Evolutionary conservation across 371 early-diverging fungal genomes (phyloP).

Genomic region (Phascolomyces articulosus): DNA sequence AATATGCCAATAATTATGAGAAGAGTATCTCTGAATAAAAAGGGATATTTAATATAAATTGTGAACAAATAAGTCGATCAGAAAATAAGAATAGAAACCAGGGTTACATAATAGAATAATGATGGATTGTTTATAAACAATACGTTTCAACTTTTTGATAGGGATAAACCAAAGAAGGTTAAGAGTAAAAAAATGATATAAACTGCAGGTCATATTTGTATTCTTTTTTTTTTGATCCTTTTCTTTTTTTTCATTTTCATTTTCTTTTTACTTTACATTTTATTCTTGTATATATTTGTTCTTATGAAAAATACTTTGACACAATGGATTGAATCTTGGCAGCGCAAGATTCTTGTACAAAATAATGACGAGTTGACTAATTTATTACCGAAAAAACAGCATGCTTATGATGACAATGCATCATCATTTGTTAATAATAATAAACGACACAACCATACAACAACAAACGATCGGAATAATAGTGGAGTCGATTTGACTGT

Average conservation of each 20-base stretch:
- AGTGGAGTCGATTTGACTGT: too few relatives aligned
- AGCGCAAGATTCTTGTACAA: neutral
- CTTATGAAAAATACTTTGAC: neutral
- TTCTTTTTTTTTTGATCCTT: neutral
- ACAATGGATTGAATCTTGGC: neutral
- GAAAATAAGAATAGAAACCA: too few relatives aligned
- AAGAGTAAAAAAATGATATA: neutral
- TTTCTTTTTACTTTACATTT: neutral
- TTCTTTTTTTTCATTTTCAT: neutral
- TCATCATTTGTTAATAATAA: too few relatives aligned
- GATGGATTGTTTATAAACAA: slow-evolving; percentile 3
- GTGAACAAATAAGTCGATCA: too few relatives aligned
- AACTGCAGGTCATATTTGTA: neutral
- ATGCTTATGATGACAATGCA: too few relatives aligned
- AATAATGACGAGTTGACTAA: neutral
- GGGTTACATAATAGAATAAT: neutral
- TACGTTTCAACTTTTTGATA: neutral
- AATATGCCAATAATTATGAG: too few relatives aligned
- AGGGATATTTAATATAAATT: too few relatives aligned
- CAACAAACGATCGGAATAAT: too few relatives aligned
- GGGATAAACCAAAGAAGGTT: neutral
- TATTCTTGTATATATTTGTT: neutral
- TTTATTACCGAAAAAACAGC: neutral
- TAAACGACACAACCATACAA: too few relatives aligned
- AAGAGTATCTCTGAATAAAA: too few relatives aligned